Evolutionary conservation across 345 rosid genomes (phyloP).

Genomic region (Kernera saxatilis): DNA sequence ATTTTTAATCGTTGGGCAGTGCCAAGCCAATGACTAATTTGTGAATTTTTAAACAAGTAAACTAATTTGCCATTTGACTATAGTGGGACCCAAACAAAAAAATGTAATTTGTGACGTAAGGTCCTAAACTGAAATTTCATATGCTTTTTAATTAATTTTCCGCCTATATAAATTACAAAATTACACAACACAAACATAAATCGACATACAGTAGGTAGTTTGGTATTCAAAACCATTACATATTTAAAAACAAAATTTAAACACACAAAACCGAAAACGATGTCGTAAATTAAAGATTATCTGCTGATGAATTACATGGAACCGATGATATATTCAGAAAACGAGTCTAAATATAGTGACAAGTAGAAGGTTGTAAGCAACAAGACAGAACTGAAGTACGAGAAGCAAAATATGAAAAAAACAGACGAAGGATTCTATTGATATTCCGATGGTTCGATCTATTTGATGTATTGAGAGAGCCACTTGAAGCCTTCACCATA

Average conservation of each 20-base stretch:
- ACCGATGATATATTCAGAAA: background rate
- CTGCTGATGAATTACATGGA: background rate
- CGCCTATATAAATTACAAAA: background rate
- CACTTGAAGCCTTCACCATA: slow-evolving; percentile 74
- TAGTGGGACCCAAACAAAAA: background rate
- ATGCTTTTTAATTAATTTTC: background rate
- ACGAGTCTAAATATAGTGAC: background rate
- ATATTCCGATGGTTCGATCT: background rate
- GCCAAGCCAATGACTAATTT: background rate
- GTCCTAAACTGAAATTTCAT: background rate
- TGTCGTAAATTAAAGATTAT: background rate
- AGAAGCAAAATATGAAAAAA: background rate
- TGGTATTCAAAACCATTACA: too few species aligned
- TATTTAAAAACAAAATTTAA: background rate
- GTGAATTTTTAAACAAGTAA: background rate
- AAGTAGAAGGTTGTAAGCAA: background rate
- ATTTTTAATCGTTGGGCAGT: background rate
- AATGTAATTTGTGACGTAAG: background rate
- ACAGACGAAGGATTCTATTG: background rate
- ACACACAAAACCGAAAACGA: background rate
- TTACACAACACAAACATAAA: background rate
- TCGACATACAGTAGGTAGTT: too few species aligned
- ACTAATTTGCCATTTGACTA: background rate
- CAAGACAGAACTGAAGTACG: background rate
- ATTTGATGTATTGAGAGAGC: slow-evolving; percentile 67